Evolutionary conservation across 2,329 filamentous ascomycete species (phyloP).

Genomic region (Mollisiaceae sp.): DNA sequence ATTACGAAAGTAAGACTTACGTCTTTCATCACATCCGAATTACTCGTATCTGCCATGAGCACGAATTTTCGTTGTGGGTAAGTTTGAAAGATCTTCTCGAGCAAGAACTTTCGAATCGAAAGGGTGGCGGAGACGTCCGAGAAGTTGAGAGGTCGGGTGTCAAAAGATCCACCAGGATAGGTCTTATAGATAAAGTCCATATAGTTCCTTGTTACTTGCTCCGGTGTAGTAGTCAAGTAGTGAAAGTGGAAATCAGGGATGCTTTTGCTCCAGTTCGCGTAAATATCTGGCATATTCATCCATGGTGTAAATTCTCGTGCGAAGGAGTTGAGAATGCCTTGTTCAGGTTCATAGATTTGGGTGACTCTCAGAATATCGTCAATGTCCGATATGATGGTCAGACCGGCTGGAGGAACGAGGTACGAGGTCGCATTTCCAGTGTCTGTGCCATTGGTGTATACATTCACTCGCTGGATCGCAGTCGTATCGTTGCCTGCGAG

Average conservation of each 20-base stretch:
- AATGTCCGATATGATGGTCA: conserved; percentile 78
- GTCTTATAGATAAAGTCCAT: conserved; percentile 82
- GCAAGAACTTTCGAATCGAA: conserved; percentile 70
- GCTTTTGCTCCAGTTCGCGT: conserved; percentile 73
- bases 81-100: conserved; percentile 75
- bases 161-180: conserved; percentile 73
- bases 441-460: conserved; percentile 67
- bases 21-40: conserved; percentile 62
- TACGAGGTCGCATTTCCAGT: conserved; percentile 78
- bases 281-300: conserved; percentile 82
- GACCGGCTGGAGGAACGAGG: conserved; percentile 70
- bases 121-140: conserved; percentile 75
- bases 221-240: conserved; percentile 80
- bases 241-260: conserved; percentile 77
- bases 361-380: conserved; percentile 82
- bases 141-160: conserved; percentile 80
- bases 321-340: conserved; percentile 79
- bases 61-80: conserved; percentile 78
- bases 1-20: no score
- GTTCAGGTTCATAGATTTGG: conserved; percentile 77
- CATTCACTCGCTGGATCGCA: conserved; percentile 69
- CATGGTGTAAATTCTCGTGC: conserved; percentile 72
- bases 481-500: conserved; percentile 67
- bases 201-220: conserved; percentile 78
- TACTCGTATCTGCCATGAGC: conserved; percentile 76